Evolutionary conservation across 2,329 filamentous ascomycete species (phyloP), one percentile per base, ranked within the genome.

Genomic region (Ceratocystis cubensis): DNA sequence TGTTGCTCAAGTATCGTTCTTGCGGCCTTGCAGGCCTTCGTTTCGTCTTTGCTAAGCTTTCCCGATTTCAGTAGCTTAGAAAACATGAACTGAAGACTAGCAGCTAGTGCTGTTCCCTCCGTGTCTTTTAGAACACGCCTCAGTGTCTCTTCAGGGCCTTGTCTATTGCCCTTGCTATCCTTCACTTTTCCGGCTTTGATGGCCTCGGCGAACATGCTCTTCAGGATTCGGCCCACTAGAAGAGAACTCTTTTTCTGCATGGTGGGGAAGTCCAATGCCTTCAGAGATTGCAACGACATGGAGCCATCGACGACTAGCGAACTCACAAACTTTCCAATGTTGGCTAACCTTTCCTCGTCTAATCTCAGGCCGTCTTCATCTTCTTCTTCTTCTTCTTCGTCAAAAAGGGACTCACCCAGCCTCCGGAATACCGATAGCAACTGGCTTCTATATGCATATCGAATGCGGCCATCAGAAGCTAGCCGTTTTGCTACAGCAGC

Each of bases 351-450:
- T 17, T 77, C 75, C 67, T 80, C 74, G 33, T 85, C 84, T 70
- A 78, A 75, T 13, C 75, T 74, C 66, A 79, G 75, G 57, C 77
- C 76, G 2, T 78, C 77, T 15, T 82, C 82, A 15, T 79, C 78
- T 28, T 78, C 77, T 28, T 78, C 77, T 8, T 83, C 82, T 1
- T 84, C 82, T 5, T 86, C 84, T 2, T 85, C 85, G 5, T 84
- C 85, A 57, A 88, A 87, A 45, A 88, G 82, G 1, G 82, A 83
- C 75, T 96, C 92, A n/a, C 91, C 93, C 75, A 96, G 84, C 45
- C 85, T 82, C 71, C 88, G 87, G 75, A 96, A 95, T 8, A 93
- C 80, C 71, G 88, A 90, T 86, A 92, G 96, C 0, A 97, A 78
- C 6, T 87, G 84, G 71, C 93, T 91, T 73, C 94, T 89, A 73